These are phyloP conservation scores for Fusarium sp. DNA, from an alignment of 2,329 filamentous ascomycete species.

Conservation along the genomic window DNA sequence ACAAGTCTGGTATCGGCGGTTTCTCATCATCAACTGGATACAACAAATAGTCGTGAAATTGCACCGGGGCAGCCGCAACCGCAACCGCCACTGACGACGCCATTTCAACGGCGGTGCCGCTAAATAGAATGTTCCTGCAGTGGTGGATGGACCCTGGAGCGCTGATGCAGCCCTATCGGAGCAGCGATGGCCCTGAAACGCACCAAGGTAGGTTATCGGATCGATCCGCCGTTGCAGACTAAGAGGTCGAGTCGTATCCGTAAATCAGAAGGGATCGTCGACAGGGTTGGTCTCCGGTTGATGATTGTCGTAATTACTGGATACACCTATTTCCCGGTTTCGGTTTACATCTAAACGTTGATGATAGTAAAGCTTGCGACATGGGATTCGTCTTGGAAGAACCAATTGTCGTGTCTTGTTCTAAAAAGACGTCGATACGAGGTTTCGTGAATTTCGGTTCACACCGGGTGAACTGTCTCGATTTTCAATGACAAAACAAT, in stretches of 20 bases:
- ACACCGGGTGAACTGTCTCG: conserved; percentile 21
- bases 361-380: neutral
- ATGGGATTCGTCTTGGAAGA: neutral
- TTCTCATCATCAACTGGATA: conserved; percentile 22
- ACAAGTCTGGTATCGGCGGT: conserved; percentile 41
- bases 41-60: conserved; percentile 31
- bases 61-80: conserved; percentile 23
- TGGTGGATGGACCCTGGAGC: conserved; percentile 29
- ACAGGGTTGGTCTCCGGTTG: conserved; percentile 30
- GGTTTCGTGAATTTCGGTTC: neutral
- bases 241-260: conserved; percentile 22
- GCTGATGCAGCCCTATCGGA: conserved; percentile 42
- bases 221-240: conserved; percentile 22
- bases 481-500: neutral
- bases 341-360: neutral
- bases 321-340: conserved; percentile 3
- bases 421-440: neutral
- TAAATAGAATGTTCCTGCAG: conserved; percentile 39
- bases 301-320: conserved; percentile 5
- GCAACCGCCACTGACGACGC: conserved; percentile 27
- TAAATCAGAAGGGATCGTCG: conserved; percentile 28
- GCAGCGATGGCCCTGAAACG: conserved; percentile 24
- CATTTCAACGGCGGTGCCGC: conserved; percentile 25
- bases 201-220: conserved; percentile 30
- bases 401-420: neutral